Base-by-base conservation (phyloP, 345 rosid genomes). In the Camelina hispida region DNA sequence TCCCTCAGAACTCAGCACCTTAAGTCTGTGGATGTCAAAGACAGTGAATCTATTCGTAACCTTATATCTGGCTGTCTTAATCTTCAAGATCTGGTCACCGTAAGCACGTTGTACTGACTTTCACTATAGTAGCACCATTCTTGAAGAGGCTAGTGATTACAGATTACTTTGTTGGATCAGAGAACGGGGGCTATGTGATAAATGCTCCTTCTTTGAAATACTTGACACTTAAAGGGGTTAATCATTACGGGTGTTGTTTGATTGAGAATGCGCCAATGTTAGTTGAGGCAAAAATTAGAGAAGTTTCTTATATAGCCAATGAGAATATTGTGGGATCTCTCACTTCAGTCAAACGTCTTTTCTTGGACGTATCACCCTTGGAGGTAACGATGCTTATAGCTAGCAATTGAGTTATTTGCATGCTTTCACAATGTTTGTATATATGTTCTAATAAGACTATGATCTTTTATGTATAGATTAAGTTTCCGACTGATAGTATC, bases 151-250 rank as follows among this genome's bases (percentile, higher is more conserved):
- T 53, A 53, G 6, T 3, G 9, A 22, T 53, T 23, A 0, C 2
- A 0, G 48, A 6, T 44, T 32, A 32, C 35, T 28, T 28, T 4
- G 4, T 4, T 28, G 48, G 16, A 44, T 7, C 5, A 46, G 9
- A n/a, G 42, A 1, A 9, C 2, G 62, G 23, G 0, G 62, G 51
- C 0, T 68, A 37, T 52, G 51, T 68, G 62, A 68, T 68, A 22
- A 68, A 38, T 10, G 23, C 51, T 52, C 72, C 72, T 37, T 38
- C 16, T 53, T 68, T 54, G 52, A 40, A 20, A 5, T 67, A 53
- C 61, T 53, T 67, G 37, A 2, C 37, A 4, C 14, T 67, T 9
- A 9, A 17, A 11, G 9, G 1, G 16, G 18, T 32, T 2, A 3
- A 8, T 6, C 4, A 18, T 48, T 48, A 3, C 3, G 30, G 48